A percentile compares a stretch with the other conserved stretches of the same genome.
phyloP scores from a whole-genome alignment of 306 rosid species.

The Prunus dulcis region DNA sequence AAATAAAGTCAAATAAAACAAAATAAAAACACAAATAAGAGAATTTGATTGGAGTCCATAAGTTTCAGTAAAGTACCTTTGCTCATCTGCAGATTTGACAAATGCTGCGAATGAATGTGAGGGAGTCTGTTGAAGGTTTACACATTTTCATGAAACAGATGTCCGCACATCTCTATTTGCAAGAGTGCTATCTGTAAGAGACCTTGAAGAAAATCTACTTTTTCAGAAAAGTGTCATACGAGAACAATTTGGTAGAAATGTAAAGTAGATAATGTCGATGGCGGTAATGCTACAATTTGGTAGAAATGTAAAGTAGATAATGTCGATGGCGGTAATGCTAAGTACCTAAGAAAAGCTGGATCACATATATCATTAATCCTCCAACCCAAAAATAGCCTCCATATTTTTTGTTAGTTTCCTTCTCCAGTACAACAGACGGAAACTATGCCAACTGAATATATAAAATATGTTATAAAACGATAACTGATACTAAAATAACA shows the following conservation, averaged over 20 bases:
- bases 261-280: neutral
- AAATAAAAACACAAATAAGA: neutral
- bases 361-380: neutral
- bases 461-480: neutral
- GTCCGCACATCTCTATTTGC: neutral
- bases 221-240: neutral
- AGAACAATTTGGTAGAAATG: neutral
- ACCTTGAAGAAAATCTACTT: neutral
- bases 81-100: neutral
- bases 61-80: neutral
- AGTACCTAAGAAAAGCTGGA: neutral
- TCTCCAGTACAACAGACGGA: neutral
- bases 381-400: neutral
- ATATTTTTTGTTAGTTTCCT: neutral
- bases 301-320: neutral
- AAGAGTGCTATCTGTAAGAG: neutral
- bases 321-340: neutral
- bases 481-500: neutral
- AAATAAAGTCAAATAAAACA: neutral
- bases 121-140: neutral
- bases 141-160: neutral
- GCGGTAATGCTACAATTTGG: neutral
- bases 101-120: neutral
- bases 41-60: neutral
- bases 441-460: neutral